Conservation (phyloP, 2,329 filamentous ascomycete genomes). For the Mycosphaerella sp. region DNA sequence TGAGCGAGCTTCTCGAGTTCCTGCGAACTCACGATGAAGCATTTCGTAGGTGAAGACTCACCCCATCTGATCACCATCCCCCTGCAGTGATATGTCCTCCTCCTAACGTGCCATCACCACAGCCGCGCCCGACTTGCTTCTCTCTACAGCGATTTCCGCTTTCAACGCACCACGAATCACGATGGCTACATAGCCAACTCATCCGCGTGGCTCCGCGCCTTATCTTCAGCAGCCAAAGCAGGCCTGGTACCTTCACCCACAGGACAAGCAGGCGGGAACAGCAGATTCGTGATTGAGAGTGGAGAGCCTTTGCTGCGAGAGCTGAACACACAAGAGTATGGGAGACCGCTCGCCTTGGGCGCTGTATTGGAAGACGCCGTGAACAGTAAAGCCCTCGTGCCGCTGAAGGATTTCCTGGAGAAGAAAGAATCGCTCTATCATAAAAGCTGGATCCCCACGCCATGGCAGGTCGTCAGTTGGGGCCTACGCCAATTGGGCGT, state of each 20-base stretch:
- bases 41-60: conserved; percentile 39
- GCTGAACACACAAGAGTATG: conserved; percentile 70
- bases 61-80: not conserved
- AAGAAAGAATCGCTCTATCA: conserved; percentile 65
- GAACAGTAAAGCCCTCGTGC: conserved; percentile 60
- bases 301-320: conserved; percentile 60
- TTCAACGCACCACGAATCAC: conserved; percentile 69
- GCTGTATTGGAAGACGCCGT: conserved; percentile 73
- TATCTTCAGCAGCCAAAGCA: conserved; percentile 60
- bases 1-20: conserved; percentile 55
- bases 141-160: conserved; percentile 79
- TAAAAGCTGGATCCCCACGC: conserved; percentile 60
- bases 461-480: conserved; percentile 68
- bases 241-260: conserved; percentile 48
- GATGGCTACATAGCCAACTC: conserved; percentile 80
- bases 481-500: conserved; percentile 55
- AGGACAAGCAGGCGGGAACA: conserved; percentile 32
- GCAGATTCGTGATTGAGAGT: conserved; percentile 47
- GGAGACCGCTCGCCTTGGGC: conserved; percentile 72
- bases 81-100: not conserved
- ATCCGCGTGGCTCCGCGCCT: conserved; percentile 67
- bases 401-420: conserved; percentile 60
- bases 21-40: conserved; percentile 46
- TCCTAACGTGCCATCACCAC: not conserved
- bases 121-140: conserved; percentile 69